Evolutionary conservation across 2,329 filamentous ascomycete species (phyloP).

Genomic region (Xylariales sp.): DNA sequence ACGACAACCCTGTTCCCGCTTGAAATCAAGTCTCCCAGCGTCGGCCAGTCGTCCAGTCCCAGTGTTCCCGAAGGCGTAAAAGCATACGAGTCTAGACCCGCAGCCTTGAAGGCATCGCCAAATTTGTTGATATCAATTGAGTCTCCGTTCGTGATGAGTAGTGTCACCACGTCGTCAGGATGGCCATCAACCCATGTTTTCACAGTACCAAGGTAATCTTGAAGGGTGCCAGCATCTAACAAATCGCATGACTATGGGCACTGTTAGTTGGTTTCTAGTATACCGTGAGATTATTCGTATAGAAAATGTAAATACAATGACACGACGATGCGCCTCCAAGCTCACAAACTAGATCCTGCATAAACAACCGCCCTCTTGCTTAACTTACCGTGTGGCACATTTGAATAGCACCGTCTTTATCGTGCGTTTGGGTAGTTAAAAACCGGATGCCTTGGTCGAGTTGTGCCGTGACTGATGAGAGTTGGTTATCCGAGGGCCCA

Average conservation of each 20-base stretch:
- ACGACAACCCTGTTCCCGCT: constrained; percentile 72
- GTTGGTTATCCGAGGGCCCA: constrained; percentile 68
- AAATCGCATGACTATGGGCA: constrained; percentile 60
- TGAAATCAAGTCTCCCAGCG: constrained; percentile 72
- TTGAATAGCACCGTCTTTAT: constrained; percentile 62
- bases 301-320: not conserved
- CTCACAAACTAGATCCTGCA: not conserved
- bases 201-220: constrained; percentile 65
- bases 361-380: not conserved
- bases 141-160: constrained; percentile 73
- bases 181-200: constrained; percentile 70
- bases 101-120: constrained; percentile 63
- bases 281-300: not conserved
- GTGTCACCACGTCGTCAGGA: constrained; percentile 69
- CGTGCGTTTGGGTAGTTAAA: constrained; percentile 72
- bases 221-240: constrained; percentile 68
- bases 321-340: not conserved
- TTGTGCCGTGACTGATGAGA: constrained; percentile 67
- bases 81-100: constrained; percentile 67
- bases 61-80: constrained; percentile 62
- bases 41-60: constrained; percentile 72
- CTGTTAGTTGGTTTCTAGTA: constrained; percentile 3
- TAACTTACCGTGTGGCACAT: constrained; percentile 69
- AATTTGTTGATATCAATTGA: constrained; percentile 66
- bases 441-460: constrained; percentile 72